A percentile compares a stretch with the other conserved stretches of the same genome.
These are phyloP conservation scores for Phytomonas sp. DNA, from an alignment of 208 protist genomes.

Conservation along the genomic window DNA sequence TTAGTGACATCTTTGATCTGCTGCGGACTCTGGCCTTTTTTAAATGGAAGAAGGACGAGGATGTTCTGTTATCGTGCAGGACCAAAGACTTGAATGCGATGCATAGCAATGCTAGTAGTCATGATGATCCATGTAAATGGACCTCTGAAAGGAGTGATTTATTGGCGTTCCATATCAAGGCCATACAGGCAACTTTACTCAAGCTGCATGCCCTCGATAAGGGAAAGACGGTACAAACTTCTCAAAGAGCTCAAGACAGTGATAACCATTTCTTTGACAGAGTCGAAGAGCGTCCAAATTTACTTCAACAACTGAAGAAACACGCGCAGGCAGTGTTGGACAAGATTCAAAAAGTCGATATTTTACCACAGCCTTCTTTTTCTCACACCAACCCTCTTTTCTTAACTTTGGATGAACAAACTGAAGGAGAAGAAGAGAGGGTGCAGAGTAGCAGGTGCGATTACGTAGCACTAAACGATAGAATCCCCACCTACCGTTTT, in stretches of 20 bases:
- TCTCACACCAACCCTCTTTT: neutral
- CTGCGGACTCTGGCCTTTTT: slow-evolving; percentile 24
- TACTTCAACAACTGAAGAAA: neutral
- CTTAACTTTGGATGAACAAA: neutral
- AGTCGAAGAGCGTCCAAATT: neutral
- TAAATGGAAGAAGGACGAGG: slow-evolving; percentile 30
- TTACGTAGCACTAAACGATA: neutral
- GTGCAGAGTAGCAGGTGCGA: neutral
- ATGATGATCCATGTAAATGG: neutral
- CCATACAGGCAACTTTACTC: neutral
- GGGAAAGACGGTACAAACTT: neutral
- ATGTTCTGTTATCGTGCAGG: neutral
- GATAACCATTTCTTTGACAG: neutral
- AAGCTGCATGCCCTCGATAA: neutral
- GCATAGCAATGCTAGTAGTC: neutral
- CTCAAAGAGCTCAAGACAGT: neutral
- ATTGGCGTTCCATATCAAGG: neutral
- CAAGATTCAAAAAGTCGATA: neutral
- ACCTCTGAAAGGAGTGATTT: neutral
- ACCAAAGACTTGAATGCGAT: neutral
- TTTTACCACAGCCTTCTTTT: neutral
- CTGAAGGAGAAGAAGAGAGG: neutral
- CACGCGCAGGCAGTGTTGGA: neutral
- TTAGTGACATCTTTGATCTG: slow-evolving; percentile 1
- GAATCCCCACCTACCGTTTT: neutral